Conservation (phyloP, 495 filamentous ascomycete species). For the Neurospora sp. region DNA sequence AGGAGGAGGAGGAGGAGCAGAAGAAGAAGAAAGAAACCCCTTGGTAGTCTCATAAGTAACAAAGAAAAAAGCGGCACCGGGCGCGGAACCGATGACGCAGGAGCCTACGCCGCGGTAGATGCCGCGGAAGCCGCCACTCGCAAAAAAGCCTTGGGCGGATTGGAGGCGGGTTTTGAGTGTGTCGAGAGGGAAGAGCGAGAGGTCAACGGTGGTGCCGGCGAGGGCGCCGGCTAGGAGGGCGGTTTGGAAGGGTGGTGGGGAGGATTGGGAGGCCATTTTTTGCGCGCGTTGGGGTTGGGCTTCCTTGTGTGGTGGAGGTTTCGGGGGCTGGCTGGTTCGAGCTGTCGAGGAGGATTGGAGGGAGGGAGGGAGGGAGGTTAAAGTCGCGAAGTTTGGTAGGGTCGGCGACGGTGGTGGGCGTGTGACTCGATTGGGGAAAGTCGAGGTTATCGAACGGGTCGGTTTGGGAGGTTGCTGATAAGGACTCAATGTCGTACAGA, state of each 20-base stretch:
- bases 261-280: constrained; percentile 5
- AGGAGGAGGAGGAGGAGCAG: no score
- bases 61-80: constrained; percentile 97
- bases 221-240: constrained; percentile 62
- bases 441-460: not conserved
- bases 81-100: constrained; percentile 81
- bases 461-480: not conserved
- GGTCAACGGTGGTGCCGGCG: constrained; percentile 81
- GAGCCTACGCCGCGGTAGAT: constrained; percentile 63
- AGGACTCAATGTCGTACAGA: not conserved
- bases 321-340: not conserved
- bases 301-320: not conserved
- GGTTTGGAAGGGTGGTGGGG: constrained; percentile 39
- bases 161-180: constrained; percentile 91
- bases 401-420: not conserved
- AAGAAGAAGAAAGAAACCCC: constrained; percentile 32
- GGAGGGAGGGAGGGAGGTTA: not conserved
- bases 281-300: no score
- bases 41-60: constrained; percentile 88
- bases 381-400: not conserved
- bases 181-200: constrained; percentile 84
- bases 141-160: constrained; percentile 67
- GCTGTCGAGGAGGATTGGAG: not conserved
- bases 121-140: constrained; percentile 63
- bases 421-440: not conserved